These are phyloP conservation scores for Triglochin maritima DNA, from an alignment of 106 monocot species.

Conservation along the genomic window DNA sequence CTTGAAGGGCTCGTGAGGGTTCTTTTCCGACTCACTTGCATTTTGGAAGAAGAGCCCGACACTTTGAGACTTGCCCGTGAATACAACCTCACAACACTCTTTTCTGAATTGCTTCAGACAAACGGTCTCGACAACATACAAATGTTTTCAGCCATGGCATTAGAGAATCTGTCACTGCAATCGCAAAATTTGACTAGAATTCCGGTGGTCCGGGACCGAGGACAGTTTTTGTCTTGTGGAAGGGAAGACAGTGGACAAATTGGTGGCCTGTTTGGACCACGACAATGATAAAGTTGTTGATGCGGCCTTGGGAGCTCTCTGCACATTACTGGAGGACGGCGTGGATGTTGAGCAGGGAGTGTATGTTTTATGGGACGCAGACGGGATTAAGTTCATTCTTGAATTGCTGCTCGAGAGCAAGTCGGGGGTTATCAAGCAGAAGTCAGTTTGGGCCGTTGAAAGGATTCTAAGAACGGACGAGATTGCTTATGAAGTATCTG, in stretches of 20 bases:
- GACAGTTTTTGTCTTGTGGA: slow-evolving; percentile 6
- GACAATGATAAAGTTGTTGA: slow-evolving; percentile 18
- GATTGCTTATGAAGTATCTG: slow-evolving; percentile 55
- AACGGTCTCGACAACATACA: slow-evolving; percentile 75
- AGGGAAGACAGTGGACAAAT: slow-evolving; percentile 7
- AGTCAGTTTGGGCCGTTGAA: slow-evolving; percentile 87
- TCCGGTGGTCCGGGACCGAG: not conserved
- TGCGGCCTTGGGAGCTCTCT: slow-evolving; percentile 17
- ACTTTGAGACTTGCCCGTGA: slow-evolving; percentile 34
- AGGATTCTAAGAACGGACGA: slow-evolving; percentile 84
- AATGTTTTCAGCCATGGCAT: slow-evolving; percentile 47
- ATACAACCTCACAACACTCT: slow-evolving; percentile 53
- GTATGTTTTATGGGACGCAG: slow-evolving; percentile 40
- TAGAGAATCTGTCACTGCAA: slow-evolving; percentile 74
- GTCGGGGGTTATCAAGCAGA: slow-evolving; percentile 46
- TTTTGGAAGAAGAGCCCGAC: slow-evolving; percentile 37
- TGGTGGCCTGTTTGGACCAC: slow-evolving; percentile 10
- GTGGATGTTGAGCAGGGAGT: slow-evolving; percentile 63
- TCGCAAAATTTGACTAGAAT: slow-evolving; percentile 44
- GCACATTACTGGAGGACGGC: slow-evolving; percentile 22
- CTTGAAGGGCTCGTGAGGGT: slow-evolving; percentile 70
- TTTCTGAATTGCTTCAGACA: slow-evolving; percentile 63
- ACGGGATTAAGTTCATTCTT: slow-evolving; percentile 62
- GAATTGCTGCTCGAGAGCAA: slow-evolving; percentile 48
- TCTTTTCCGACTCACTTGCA: slow-evolving; percentile 63